A percentile compares a stretch with the other conserved stretches of the same genome.
phyloP scores from a whole-genome alignment of 768 basidiomycete species.

The Boletus huronensis region DNA sequence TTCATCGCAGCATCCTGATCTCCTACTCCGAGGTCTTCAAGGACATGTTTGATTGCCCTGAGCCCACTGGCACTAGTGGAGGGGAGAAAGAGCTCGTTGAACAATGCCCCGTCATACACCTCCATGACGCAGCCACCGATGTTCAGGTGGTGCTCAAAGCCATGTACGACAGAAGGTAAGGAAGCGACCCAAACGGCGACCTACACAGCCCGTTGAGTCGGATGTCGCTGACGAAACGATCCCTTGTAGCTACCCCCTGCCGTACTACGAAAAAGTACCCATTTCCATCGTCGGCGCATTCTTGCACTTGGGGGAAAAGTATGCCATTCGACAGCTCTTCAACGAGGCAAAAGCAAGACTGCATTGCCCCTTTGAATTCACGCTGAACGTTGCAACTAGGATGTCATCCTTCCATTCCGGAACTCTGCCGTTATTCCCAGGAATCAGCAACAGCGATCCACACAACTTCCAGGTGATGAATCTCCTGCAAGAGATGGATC shows the following conservation, averaged over 20 bases:
- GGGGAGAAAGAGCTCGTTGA: neutral
- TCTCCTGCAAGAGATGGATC: conserved; percentile 4
- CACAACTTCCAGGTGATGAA: conserved; percentile 21
- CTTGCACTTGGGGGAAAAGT: conserved; percentile 24
- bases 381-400: neutral
- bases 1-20: conserved; percentile 2
- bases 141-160: conserved; percentile 15
- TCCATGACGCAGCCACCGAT: conserved; percentile 16
- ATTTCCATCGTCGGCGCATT: conserved; percentile 8
- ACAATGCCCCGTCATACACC: conserved; percentile 20
- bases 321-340: conserved; percentile 10
- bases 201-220: no score
- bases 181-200: neutral
- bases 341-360: conserved; percentile 10
- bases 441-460: conserved; percentile 6
- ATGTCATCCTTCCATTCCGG: neutral
- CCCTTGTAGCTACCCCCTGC: conserved; percentile 8
- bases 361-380: neutral
- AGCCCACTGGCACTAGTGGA: neutral
- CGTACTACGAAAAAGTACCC: conserved; percentile 3
- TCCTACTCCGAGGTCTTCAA: conserved; percentile 5
- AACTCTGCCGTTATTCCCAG: neutral
- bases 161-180: conserved; percentile 17
- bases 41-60: conserved; percentile 1
- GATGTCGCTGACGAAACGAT: neutral